Percentiles rank a stretch among this genome's conserved stretches.
Conservation (phyloP, 352 stramenopile species). For the Blastocystis sp. region DNA sequence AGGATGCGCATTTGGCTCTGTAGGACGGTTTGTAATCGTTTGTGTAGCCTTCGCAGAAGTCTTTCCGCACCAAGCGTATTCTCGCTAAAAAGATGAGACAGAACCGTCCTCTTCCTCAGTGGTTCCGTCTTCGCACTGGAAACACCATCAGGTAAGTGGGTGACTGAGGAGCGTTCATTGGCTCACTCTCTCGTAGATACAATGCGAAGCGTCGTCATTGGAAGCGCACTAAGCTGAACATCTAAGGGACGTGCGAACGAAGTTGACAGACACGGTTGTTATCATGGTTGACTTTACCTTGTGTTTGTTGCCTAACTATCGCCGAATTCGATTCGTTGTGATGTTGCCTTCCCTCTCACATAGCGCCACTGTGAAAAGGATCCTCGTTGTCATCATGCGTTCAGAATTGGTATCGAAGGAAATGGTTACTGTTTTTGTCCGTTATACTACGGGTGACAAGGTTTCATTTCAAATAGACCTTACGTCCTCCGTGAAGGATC, state of each 20-base stretch:
- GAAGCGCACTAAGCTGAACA: constrained; percentile 97
- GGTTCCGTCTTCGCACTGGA: constrained; percentile 95
- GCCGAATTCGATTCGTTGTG: too few species aligned
- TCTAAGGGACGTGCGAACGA: constrained; percentile 74
- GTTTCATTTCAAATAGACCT: not conserved
- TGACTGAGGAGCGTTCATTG: not conserved
- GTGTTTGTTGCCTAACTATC: constrained; percentile 42
- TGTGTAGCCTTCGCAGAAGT: constrained; percentile 90
- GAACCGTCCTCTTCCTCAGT: constrained; percentile 98
- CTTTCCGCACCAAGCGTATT: constrained; percentile 96
- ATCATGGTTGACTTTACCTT: constrained; percentile 5
- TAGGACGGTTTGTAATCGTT: not conserved
- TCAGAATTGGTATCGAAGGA: too few species aligned
- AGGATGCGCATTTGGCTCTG: not conserved
- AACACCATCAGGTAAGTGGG: constrained; percentile 84
- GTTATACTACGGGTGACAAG: constrained; percentile 13
- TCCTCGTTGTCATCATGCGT: not conserved
- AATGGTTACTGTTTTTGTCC: constrained; percentile 36
- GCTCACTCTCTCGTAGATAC: constrained; percentile 71
- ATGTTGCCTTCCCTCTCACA: too few species aligned
- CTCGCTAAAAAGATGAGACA: constrained; percentile 98
- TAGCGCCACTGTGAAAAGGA: not conserved
- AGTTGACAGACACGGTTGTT: not conserved
- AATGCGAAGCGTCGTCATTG: constrained; percentile 99
- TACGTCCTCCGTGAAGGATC: constrained; percentile 3